Base-by-base conservation (phyloP, 495 filamentous ascomycete species). In the Cetradonia linearis region DNA sequence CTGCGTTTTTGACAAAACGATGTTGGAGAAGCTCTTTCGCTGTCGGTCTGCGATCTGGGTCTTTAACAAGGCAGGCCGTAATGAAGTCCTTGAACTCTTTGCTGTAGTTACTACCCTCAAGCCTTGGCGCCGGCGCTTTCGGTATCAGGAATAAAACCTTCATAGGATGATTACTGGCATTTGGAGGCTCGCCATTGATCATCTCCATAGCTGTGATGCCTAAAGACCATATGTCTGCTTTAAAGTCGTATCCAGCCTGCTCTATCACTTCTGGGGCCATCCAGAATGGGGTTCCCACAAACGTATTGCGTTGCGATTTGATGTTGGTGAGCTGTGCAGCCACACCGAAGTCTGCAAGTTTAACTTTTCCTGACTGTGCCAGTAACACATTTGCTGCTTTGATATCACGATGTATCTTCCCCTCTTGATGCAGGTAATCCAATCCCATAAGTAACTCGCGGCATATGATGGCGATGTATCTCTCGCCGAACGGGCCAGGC, bases 201-300 rank as follows among this genome's bases (percentile, higher is more conserved):
- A 98, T 78, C 70, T 98, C 93, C 62, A 97, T 88, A 23, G 93
- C 93, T 0, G 93, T 96, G 66, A 98, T 96, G 8, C 93, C 93
- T 49, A 98, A 74, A 3, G 91, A 96, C 93, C 93, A 98, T 48
- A 98, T 91, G 70, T 98, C 93, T 25, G 93, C 93, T 74, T 95
- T 95, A 75, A 88, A 95, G 71, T 96, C 91, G 65, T 98, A 97
- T 31, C 93, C 93, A 56, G 87, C 83, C 74, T 97, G 92, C 72
- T 96, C 87, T 65, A 98, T 98, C 20, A 98, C 93, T 70, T 98
- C 93, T 9, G 93, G 93, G 5, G 93, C 93, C 93, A 98, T 98
- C 93, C 93, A 98, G 74, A 95, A 98, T 0, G 93, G 93, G 5
- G 93, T 98, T 9, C 93, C 93, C n/a, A 98, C 93, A 67, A 98